Percentiles rank a stretch among this genome's conserved stretches.
phyloP scores from a whole-genome alignment of 2,329 filamentous ascomycete genomes.

The Pseudonectria foliicola region DNA sequence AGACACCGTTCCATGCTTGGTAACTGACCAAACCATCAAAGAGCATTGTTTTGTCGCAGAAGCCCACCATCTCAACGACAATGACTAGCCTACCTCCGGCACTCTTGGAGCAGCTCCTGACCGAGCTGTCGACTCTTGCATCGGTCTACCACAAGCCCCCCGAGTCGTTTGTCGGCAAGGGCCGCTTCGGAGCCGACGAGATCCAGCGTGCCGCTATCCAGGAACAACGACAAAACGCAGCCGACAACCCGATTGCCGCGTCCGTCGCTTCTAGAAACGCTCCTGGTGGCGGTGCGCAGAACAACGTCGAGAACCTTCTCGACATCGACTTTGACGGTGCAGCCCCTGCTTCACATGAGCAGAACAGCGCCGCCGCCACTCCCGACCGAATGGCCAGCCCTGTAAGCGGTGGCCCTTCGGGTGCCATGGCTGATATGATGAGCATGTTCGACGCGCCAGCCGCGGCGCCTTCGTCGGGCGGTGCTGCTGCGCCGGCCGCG shows the following conservation, averaged over 20 bases:
- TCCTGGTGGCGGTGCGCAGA: slow-evolving; percentile 50
- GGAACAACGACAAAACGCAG: slow-evolving; percentile 86
- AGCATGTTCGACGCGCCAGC: slow-evolving; percentile 63
- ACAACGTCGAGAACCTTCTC: slow-evolving; percentile 86
- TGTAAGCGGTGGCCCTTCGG: slow-evolving; percentile 32
- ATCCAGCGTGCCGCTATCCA: slow-evolving; percentile 94
- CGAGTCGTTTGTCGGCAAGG: slow-evolving; percentile 95
- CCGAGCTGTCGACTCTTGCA: slow-evolving; percentile 86
- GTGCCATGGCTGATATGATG: slow-evolving; percentile 57
- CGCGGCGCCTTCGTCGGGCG: slow-evolving; percentile 32
- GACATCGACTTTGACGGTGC: slow-evolving; percentile 96
- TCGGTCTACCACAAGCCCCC: slow-evolving; percentile 98
- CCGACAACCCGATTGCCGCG: slow-evolving; percentile 89
- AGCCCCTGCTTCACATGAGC: slow-evolving; percentile 77
- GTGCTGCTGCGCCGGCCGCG: slow-evolving; percentile 32
- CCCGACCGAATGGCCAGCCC: slow-evolving; percentile 65
- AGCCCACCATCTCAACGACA: slow-evolving; percentile 88
- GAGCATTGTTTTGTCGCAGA: slow-evolving; percentile 87
- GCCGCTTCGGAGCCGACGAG: slow-evolving; percentile 85
- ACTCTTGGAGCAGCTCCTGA: slow-evolving; percentile 82
- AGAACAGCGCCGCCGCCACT: slow-evolving; percentile 47
- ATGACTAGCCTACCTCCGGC: slow-evolving; percentile 81
- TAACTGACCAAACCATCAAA: slow-evolving; percentile 7
- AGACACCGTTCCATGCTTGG: neutral
- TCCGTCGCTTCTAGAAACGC: slow-evolving; percentile 66